Evolutionary conservation across 768 basidiomycete genomes (phyloP).

Genomic region (Trametes maxima): DNA sequence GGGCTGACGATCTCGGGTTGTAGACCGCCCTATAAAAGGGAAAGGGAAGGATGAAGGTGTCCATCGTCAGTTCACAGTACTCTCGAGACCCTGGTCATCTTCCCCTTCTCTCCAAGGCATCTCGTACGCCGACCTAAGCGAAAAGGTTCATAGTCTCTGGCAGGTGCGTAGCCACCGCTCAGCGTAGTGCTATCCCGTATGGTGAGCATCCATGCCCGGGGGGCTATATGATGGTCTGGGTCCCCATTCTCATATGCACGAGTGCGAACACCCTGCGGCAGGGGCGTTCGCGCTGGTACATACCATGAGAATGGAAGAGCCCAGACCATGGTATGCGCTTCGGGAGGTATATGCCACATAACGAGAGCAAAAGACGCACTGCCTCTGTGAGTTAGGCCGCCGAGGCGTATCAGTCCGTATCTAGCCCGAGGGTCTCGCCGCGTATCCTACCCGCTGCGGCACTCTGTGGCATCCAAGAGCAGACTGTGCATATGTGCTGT

Average conservation of each 20-base stretch:
- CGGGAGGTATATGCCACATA: conserved; percentile 1
- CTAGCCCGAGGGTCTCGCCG: neutral
- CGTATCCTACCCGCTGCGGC: too few species aligned
- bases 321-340: conserved; percentile 23
- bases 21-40: too few species aligned
- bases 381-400: too few species aligned
- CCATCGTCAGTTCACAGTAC: too few species aligned
- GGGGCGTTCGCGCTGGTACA: conserved; percentile 23
- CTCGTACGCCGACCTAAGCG: too few species aligned
- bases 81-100: too few species aligned
- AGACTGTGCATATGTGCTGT: too few species aligned
- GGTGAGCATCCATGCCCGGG: neutral
- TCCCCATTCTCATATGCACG: conserved; percentile 29
- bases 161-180: neutral
- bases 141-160: neutral
- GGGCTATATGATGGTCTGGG: conserved; percentile 18
- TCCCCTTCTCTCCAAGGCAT: too few species aligned
- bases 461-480: too few species aligned
- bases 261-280: conserved; percentile 18
- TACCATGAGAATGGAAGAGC: conserved; percentile 34
- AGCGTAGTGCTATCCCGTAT: neutral
- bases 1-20: too few species aligned
- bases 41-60: too few species aligned
- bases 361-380: too few species aligned
- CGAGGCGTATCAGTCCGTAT: neutral